Evolutionary conservation across 176 grass and related monocot species (phyloP).

Genomic region (Elaeis guineensis): DNA sequence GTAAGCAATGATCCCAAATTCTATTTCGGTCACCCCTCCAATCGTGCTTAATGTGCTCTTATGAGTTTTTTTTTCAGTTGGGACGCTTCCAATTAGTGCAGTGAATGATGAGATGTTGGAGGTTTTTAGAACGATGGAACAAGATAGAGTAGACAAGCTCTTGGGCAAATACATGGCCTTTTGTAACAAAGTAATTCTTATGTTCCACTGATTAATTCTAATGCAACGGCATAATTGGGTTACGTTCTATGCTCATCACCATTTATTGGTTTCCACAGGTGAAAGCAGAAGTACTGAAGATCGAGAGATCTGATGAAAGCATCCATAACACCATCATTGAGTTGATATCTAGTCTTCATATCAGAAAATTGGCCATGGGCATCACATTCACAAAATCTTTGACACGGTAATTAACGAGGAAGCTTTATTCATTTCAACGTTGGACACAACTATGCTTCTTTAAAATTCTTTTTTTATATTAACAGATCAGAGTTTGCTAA

Average conservation of each 20-base stretch:
- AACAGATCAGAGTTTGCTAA: too few species aligned
- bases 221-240: too few species aligned
- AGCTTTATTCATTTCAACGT: background rate
- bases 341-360: conserved; percentile 6
- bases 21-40: background rate
- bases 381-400: background rate
- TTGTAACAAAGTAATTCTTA: background rate
- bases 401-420: background rate
- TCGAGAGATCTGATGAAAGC: too few species aligned
- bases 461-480: too few species aligned
- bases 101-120: conserved; percentile 3
- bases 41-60: background rate
- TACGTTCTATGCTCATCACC: too few species aligned
- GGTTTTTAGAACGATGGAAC: background rate
- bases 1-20: background rate
- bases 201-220: background rate
- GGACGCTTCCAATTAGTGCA: background rate
- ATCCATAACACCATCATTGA: background rate
- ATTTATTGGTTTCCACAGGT: background rate
- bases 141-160: background rate
- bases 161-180: conserved; percentile 4
- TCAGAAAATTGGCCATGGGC: conserved; percentile 2
- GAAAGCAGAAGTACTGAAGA: background rate
- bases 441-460: too few species aligned
- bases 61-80: background rate